Base-by-base conservation (phyloP, 2,329 filamentous ascomycete genomes). In the Pseudogymnoascus sp. region DNA sequence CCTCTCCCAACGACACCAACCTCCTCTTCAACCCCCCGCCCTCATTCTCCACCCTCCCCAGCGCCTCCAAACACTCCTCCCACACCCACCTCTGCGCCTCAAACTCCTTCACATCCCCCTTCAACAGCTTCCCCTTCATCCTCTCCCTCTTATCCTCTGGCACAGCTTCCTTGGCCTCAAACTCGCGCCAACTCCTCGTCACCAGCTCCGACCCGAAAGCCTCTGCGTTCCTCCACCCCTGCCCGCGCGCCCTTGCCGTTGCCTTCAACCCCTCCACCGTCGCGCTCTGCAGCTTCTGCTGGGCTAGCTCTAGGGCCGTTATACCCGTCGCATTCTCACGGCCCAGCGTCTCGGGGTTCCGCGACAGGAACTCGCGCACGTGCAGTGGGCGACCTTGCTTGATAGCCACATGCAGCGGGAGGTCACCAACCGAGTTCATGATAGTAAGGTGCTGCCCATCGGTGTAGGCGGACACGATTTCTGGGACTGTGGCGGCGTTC, bases 311-410 rank as follows among this genome's bases (percentile, higher is more conserved):
- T 29, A 81, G 78, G 0, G 90, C 87, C 0, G 90, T 94, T 14
- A 83, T 81, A 1, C 91, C 91, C 0, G 89, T 89, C 0, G 89
- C 84, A 67, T 92, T 92, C 72, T 94, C 91, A 21, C 86, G 82
- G 67, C 83, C 80, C 4, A 60, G 33, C 58, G 49, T 55, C 49
- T 55, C 26, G 5, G 49, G 29, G 5, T 55, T 19, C 10, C 33
- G 49, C 8, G 16, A 4, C 3, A 55, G 26, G 49, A 55, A 55
- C 49, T 55, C 26, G 26, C 49, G 49, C 29, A 55, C 49, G 49
- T 55, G 49, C 8, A 55, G n/a, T 4, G 49, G 49, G 10, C 49
- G 49, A 29, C 49, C 0, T 91, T 75, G 31, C 59, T 82, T 78
- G 66, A 8, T 81, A 75, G 81, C 78, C 0, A 78, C 80, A 68